Evolutionary conservation across 1,284 basidiomycete species (phyloP), one percentile per base, ranked within the genome.

Genomic region (Coriolopsis trogii): DNA sequence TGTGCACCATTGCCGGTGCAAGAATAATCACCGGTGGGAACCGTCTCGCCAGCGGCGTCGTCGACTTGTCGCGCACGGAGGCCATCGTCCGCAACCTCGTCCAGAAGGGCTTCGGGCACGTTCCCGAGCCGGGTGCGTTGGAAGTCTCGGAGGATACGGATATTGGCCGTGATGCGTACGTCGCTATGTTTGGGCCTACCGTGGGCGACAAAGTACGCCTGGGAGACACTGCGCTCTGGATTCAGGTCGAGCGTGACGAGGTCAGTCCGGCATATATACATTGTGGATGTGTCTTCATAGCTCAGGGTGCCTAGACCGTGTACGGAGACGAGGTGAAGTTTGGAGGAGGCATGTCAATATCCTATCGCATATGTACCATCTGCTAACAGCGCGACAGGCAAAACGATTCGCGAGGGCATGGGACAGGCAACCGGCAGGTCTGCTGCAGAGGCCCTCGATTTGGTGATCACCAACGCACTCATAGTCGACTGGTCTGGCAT

Each of bases 241-340:
- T 98, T 58, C 84, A 95, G 70, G 89, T 99, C 3, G 96, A 99
- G 69, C 76, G 82, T 30, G 97, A 99, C 65, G 79, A 81, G 82
- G 93, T 83, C 68, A 67, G 75, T 28, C 18, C 28, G 13, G 37
- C 13, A n/a, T 16, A 16, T 34, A 7, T 9, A 29, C 18, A 8
- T 29, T 9, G 7, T 5, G 40, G 7, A 9, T 15, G 5, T 25
- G 26, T n/a, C 9, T 28, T 56, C 26, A 2, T 0, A 40, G 26
- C 38, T 45, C 24, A 26, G 38, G 41, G 43, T 48, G 15, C 24
- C 18, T 21, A 90, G 82, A 87, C 91, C 3, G 73, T 80, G 2
- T 94, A 95, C 65, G 93, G 96, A 8, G 96, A 99, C 61, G 97
- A 99, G 73, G 88, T 91, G 74, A 99, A 98, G 71, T 99, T 99